A percentile compares a stretch with the other conserved stretches of the same genome.
Conservation (phyloP, 495 filamentous ascomycete species). For the Hypoxylon perforatum region DNA sequence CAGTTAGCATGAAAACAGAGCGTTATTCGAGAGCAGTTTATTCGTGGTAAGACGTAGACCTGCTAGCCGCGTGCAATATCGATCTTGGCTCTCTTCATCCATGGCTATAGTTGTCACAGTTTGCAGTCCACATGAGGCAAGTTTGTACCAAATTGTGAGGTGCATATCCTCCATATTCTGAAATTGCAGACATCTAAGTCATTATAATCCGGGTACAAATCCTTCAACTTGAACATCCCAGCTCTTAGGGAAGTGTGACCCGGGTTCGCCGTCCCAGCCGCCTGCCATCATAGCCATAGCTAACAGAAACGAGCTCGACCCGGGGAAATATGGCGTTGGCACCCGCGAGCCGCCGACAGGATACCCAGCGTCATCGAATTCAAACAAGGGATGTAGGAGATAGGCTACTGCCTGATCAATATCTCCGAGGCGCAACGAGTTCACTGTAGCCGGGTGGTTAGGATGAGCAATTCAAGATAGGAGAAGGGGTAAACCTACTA, state of each 20-base stretch:
- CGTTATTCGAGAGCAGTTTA: too few species aligned
- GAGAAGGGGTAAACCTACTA: slow-evolving; percentile 36
- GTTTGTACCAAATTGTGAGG: not conserved
- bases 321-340: slow-evolving; percentile 67
- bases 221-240: slow-evolving; percentile 62
- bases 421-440: slow-evolving; percentile 58
- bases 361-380: slow-evolving; percentile 65
- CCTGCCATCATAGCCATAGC: slow-evolving; percentile 67
- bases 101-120: too few species aligned
- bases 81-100: too few species aligned
- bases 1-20: too few species aligned
- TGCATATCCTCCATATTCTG: not conserved
- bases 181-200: not conserved
- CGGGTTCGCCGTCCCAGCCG: slow-evolving; percentile 61
- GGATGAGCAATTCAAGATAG: not conserved
- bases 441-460: slow-evolving; percentile 48
- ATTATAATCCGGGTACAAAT: slow-evolving; percentile 50
- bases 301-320: slow-evolving; percentile 57
- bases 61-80: too few species aligned
- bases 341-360: slow-evolving; percentile 62
- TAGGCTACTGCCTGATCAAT: slow-evolving; percentile 58
- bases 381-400: slow-evolving; percentile 58
- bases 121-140: too few species aligned
- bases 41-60: too few species aligned
- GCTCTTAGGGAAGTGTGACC: slow-evolving; percentile 53